phyloP scores from a whole-genome alignment of 176 grass and related monocot species.

The Cymbopogon citratus region DNA sequence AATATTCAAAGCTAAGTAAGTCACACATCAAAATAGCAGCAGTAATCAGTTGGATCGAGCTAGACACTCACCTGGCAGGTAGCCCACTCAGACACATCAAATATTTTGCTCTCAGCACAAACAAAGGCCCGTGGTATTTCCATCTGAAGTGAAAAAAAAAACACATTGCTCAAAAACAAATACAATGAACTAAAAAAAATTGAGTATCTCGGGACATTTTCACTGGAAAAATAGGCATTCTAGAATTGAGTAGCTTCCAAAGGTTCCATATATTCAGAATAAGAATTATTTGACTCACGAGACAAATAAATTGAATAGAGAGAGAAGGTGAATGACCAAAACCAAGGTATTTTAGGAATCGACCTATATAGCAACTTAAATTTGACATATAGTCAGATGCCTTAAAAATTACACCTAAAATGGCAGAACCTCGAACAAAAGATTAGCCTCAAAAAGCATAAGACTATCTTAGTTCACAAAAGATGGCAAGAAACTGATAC shows the following conservation, averaged over 20 bases:
- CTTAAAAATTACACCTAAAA: constrained; percentile 10
- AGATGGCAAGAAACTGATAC: background rate
- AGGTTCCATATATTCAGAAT: constrained; percentile 9
- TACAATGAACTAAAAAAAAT: constrained; percentile 15
- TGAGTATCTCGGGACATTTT: background rate
- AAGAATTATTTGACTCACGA: no score
- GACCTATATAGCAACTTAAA: background rate
- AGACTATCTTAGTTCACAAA: background rate
- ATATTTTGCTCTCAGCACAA: constrained; percentile 99
- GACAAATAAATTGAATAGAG: background rate
- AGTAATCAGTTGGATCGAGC: background rate
- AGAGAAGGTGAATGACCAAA: constrained; percentile 1
- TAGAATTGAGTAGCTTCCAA: constrained; percentile 11
- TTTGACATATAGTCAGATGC: constrained; percentile 2
- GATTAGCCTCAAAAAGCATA: background rate
- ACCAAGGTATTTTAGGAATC: background rate
- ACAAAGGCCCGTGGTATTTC: constrained; percentile 99
- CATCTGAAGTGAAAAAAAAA: constrained; percentile 47
- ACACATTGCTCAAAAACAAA: constrained; percentile 22
- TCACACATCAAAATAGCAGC: constrained; percentile 2
- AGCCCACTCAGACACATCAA: constrained; percentile 99
- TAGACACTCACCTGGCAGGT: constrained; percentile 76
- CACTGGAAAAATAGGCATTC: background rate
- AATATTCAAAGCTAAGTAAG: no score
- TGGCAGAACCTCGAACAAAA: background rate